Evolutionary conservation across 108 stramenopile genomes (phyloP), one percentile per base, ranked within the genome.

Genomic region (Cyclotella choctawhatcheeana): DNA sequence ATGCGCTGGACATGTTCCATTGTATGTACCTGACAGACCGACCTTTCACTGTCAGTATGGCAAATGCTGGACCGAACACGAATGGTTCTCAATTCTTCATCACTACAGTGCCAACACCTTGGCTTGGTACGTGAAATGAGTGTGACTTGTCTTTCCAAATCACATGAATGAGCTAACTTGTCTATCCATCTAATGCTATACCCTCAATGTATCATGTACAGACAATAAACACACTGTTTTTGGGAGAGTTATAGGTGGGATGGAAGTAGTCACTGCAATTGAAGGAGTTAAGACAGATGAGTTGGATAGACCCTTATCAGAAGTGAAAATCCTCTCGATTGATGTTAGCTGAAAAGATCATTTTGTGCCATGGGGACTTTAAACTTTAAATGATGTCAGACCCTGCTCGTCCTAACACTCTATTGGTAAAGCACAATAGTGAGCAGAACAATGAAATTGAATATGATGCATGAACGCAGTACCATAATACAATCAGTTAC

Each of bases 11-110:
- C 37, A 40, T 12, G 6, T 6, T 12, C 37, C 37, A 40, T 40
- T 40, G 12, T 48, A 10, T 40, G 37, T 12, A 40, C 12, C 12
- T 40, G 12, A 40, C 47, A 48, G 47, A 99, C 70, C 88, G 98
- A 2, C 98, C 98, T 0, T 98, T 97, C 72, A 98, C 97, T 12
- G 92, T 98, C 1, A 92, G 93, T 60, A 99, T 99, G 99, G 98
- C 98, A 6, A 98, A 98, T 85, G 97, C 96, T 34, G 97, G 91
- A 8, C 86, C 90, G 5, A 85, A 86, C 55, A 93, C 92, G 3
- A 90, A 93, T 48, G 92, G 92, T 0, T 83, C 81, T 70, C 89
- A 86, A 53, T 76, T 67, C 40, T 79, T 80, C 51, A 81, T 71
- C 64, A 98, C 97, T 8, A 98, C 97, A 43, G 96, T 94, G 50